phyloP scores from a whole-genome alignment of 2,329 filamentous ascomycete genomes.

The Alternaria atra region DNA sequence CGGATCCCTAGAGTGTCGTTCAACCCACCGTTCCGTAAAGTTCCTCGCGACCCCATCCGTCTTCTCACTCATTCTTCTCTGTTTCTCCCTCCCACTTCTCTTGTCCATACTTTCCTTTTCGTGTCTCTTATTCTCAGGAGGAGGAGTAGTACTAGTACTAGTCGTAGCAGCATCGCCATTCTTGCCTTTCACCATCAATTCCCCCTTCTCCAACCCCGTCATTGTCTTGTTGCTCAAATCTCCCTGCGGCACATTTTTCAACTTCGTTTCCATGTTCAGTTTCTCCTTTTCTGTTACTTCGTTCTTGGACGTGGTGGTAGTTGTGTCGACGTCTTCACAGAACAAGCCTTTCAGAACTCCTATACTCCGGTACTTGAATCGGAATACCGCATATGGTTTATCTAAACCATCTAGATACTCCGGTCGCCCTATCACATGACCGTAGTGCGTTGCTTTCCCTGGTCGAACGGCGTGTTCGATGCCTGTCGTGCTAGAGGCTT shows the following conservation, averaged over 20 bases:
- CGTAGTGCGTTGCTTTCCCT: constrained; percentile 50
- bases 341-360: constrained; percentile 48
- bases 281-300: not conserved
- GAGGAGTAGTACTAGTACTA: too few relatives aligned
- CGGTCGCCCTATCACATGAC: constrained; percentile 49
- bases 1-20: constrained; percentile 20
- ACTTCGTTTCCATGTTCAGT: too few relatives aligned
- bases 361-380: constrained; percentile 57
- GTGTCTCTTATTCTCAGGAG: too few relatives aligned
- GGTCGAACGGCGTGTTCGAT: constrained; percentile 45
- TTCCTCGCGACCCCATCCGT: constrained; percentile 20
- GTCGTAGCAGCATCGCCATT: constrained; percentile 17
- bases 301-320: too few relatives aligned
- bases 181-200: too few relatives aligned
- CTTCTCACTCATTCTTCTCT: not conserved
- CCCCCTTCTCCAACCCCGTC: too few relatives aligned
- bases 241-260: too few relatives aligned
- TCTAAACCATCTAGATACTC: constrained; percentile 53
- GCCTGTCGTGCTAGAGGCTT: constrained; percentile 20
- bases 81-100: not conserved
- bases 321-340: not conserved
- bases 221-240: too few relatives aligned
- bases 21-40: constrained; percentile 35
- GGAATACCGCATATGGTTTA: constrained; percentile 56
- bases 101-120: not conserved